These are phyloP conservation scores for Boletellus dicymbophilus DNA, from an alignment of 1,284 basidiomycete genomes.

Conservation along the genomic window DNA sequence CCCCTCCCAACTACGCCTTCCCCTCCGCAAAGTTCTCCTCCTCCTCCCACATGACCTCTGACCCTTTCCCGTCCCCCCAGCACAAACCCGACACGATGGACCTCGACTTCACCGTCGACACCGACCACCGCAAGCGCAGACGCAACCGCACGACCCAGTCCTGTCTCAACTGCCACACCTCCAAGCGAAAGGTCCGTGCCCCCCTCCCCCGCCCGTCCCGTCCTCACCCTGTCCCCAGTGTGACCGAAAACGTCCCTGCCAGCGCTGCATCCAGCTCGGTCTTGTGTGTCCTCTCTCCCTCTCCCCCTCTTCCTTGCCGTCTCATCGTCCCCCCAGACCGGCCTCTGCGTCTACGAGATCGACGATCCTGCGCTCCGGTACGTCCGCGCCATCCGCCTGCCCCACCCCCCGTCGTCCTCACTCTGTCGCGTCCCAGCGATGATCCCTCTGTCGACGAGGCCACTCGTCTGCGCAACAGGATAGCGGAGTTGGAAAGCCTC, in stretches of 20 bases:
- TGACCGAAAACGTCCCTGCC: conserved; percentile 83
- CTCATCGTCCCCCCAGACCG: conserved; percentile 55
- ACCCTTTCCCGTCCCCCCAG: conserved; percentile 41
- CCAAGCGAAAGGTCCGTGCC: conserved; percentile 79
- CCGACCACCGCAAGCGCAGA: conserved; percentile 70
- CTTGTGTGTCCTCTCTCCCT: conserved; percentile 46
- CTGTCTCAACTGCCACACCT: conserved; percentile 91
- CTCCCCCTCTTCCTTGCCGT: conserved; percentile 1
- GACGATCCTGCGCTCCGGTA: conserved; percentile 84
- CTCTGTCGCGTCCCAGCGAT: conserved; percentile 52
- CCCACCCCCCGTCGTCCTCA: conserved; percentile 4
- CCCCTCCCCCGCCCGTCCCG: not conserved
- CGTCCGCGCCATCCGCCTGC: too few species aligned
- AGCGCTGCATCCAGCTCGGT: conserved; percentile 81
- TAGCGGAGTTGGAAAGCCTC: conserved; percentile 88
- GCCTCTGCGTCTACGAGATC: conserved; percentile 90
- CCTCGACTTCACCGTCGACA: conserved; percentile 66
- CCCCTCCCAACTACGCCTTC: conserved; percentile 28
- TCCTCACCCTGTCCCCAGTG: conserved; percentile 47
- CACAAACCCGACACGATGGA: conserved; percentile 70
- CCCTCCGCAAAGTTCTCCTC: conserved; percentile 35
- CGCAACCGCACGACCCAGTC: conserved; percentile 88
- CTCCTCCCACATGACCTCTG: conserved; percentile 36
- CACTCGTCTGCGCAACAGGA: conserved; percentile 78
- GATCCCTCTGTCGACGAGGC: conserved; percentile 83